Evolutionary conservation across 768 basidiomycete species (phyloP), one percentile per base, ranked within the genome.

Genomic region (Suillus alpinus): DNA sequence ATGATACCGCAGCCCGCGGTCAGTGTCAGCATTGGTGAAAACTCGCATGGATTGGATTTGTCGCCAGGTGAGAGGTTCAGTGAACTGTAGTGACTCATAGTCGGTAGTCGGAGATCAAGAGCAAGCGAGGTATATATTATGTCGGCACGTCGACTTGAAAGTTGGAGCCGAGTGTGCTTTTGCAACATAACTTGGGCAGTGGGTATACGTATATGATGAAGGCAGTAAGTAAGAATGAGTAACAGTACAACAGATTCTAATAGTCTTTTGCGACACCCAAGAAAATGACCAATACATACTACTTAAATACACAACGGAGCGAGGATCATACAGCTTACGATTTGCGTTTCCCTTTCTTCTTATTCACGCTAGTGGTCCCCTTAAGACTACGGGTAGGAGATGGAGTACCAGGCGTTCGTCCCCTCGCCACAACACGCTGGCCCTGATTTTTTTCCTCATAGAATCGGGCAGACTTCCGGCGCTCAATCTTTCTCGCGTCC

Each of bases 391-490:
- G 32, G n/a, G 59, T 59, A 40, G 60, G 60, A 43, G 26, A 36
- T 14, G 71, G 69, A 46, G 69, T 71, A 18, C 66, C 69, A 40
- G 71, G 69, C 8, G 73, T 71, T 59, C 63, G 67, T 57, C 67
- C 71, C 62, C 65, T 69, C n/a, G 49, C 2, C 50, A 55, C 36
- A 26, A 65, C 61, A 32, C 26, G 58, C 31, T 58, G 56, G 50
- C 64, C 59, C 9, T 34, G 60, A 32, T 59, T 58, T 10, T n/a
- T 58, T 61, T 53, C 60, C 34, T 65, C 64, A 39, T 67, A 34
- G 14, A 37, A 55, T 18, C 53, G 39, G 18, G 37, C 16, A 29
- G 53, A 26, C 37, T 12, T 55, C 29, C 23, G n/a, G 43, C 37
- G 34, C 59, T 72, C 36, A 56, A 63, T 47, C 55, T 63, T 40